Evolutionary conservation across 1,139 yeast species (phyloP).

Genomic region (Eremothecium sinecaudum): DNA sequence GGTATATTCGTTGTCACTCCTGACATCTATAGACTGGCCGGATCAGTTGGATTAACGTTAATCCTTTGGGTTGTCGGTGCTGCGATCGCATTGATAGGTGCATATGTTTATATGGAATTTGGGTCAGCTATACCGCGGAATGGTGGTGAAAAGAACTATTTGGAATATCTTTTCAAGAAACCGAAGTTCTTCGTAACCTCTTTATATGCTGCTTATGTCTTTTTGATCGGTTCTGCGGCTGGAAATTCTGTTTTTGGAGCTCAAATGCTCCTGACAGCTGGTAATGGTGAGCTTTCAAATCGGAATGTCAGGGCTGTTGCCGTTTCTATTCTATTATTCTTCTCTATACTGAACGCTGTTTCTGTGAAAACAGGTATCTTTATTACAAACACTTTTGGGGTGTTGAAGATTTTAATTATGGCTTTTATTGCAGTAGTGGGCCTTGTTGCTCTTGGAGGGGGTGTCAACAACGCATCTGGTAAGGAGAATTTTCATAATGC

Average conservation of each 20-base stretch:
- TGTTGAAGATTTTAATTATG: constrained; percentile 42
- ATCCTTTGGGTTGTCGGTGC: constrained; percentile 63
- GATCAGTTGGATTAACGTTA: too few relatives aligned
- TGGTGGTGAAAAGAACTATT: constrained; percentile 65
- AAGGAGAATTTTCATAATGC: constrained; percentile 9
- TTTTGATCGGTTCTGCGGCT: constrained; percentile 55
- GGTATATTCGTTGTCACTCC: constrained; percentile 69
- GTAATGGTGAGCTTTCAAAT: too few relatives aligned
- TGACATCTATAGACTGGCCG: too few relatives aligned
- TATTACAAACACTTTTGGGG: constrained; percentile 49
- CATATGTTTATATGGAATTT: constrained; percentile 55
- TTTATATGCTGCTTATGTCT: constrained; percentile 46
- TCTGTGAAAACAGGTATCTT: constrained; percentile 46
- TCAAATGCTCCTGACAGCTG: constrained; percentile 44
- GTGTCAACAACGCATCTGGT: constrained; percentile 6
- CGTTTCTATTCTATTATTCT: constrained; percentile 34
- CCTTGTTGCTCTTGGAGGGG: constrained; percentile 29
- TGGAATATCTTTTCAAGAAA: constrained; percentile 53
- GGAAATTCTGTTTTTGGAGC: constrained; percentile 66
- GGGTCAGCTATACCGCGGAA: constrained; percentile 63
- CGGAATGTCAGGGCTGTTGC: constrained; percentile 39
- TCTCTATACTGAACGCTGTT: constrained; percentile 44
- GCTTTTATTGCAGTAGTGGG: constrained; percentile 44
- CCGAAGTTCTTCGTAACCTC: constrained; percentile 56
- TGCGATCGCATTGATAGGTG: constrained; percentile 52